phyloP scores from a whole-genome alignment of 805 yeast species.

The Yarrowia sp. region DNA sequence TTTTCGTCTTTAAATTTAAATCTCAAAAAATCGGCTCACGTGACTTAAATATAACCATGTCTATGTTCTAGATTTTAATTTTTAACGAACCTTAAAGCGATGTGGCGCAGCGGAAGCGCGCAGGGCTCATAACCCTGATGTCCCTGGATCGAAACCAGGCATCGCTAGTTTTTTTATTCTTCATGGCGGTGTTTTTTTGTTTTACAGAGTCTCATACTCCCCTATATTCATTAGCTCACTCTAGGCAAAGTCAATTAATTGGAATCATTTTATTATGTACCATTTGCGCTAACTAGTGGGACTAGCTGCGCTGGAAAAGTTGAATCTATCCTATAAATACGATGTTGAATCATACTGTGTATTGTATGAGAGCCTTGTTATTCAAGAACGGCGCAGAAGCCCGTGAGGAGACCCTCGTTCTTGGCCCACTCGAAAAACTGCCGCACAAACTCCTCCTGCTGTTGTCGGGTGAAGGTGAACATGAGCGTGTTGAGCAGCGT shows the following conservation, averaged over 20 bases:
- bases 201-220: no score
- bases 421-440: constrained; percentile 45
- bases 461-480: constrained; percentile 61
- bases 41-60: background rate
- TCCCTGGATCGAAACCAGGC: constrained; percentile 90
- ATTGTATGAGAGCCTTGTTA: constrained; percentile 1
- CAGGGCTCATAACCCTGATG: constrained; percentile 96
- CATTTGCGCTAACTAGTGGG: background rate
- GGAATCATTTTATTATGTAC: constrained; percentile 17
- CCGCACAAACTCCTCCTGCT: constrained; percentile 59
- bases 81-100: constrained; percentile 33
- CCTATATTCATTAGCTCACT: no score
- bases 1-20: no score
- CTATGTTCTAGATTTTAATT: background rate
- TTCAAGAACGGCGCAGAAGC: background rate
- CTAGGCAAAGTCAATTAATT: background rate
- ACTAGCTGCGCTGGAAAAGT: background rate
- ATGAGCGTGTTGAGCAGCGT: constrained; percentile 71
- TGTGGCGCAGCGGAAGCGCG: constrained; percentile 74
- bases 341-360: constrained; percentile 14
- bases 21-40: no score
- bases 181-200: no score
- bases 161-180: constrained; percentile 51
- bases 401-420: constrained; percentile 2
- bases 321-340: constrained; percentile 25